Conservation (phyloP, 1,139 yeast genomes). For the Suhomyces atakaporum region DNA sequence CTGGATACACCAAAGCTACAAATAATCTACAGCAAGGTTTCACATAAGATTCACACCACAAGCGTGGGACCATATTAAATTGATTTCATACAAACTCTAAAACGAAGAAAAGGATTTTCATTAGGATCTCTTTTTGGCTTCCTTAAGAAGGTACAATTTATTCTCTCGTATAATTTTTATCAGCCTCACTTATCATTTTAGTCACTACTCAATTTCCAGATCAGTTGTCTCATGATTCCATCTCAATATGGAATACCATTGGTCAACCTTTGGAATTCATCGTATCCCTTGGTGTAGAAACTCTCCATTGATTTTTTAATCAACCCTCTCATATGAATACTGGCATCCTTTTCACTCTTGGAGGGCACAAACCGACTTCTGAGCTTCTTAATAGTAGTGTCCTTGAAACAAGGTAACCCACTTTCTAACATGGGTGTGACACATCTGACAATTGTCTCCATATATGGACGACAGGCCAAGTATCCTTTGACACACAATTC, state of each 20-base stretch:
- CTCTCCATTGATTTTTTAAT: constrained; percentile 85
- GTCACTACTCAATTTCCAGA: no score
- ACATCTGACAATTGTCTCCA: constrained; percentile 82
- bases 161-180: no score
- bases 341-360: constrained; percentile 84
- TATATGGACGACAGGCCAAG: constrained; percentile 85
- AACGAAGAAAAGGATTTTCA: no score
- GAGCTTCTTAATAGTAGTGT: constrained; percentile 75
- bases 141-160: no score
- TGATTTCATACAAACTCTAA: no score
- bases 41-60: no score
- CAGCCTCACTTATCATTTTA: no score
- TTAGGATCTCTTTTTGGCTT: no score
- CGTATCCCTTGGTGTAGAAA: constrained; percentile 90
- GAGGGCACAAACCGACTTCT: constrained; percentile 78
- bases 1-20: no score
- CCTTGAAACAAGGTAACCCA: constrained; percentile 95
- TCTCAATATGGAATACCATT: constrained; percentile 89
- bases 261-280: constrained; percentile 93
- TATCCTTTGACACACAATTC: constrained; percentile 93
- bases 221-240: neutral
- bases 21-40: no score
- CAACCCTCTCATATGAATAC: constrained; percentile 70
- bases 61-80: no score
- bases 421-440: constrained; percentile 93